Evolutionary conservation across 805 yeast species (phyloP).

Genomic region (Barnettozyma pratensis): DNA sequence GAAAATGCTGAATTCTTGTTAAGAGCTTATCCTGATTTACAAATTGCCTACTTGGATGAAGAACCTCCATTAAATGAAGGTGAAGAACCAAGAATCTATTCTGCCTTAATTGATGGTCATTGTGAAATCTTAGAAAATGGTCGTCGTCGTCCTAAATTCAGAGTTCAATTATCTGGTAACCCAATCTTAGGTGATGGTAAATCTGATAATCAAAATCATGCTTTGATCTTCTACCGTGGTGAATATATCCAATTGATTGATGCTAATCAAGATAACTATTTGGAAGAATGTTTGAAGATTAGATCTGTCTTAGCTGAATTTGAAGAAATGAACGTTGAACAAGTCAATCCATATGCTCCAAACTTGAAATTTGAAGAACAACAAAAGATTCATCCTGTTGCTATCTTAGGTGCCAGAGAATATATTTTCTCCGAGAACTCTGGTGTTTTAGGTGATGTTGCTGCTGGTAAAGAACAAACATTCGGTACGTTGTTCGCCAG

Average conservation of each 20-base stretch:
- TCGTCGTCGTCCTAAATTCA: slow-evolving; percentile 69
- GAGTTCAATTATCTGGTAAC: slow-evolving; percentile 75
- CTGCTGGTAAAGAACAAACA: slow-evolving; percentile 88
- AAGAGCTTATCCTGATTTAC: slow-evolving; percentile 79
- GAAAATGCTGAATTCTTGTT: slow-evolving; percentile 78
- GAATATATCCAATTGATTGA: slow-evolving; percentile 81
- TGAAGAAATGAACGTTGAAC: slow-evolving; percentile 72
- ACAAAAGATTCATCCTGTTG: slow-evolving; percentile 58
- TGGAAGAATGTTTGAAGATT: slow-evolving; percentile 81
- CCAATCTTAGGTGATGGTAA: slow-evolving; percentile 88
- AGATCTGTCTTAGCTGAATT: slow-evolving; percentile 80
- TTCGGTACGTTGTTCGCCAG: slow-evolving; percentile 83
- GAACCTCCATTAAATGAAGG: slow-evolving; percentile 73
- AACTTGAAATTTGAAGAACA: slow-evolving; percentile 51
- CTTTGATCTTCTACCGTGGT: slow-evolving; percentile 76
- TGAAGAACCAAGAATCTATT: slow-evolving; percentile 66
- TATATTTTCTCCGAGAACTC: slow-evolving; percentile 83
- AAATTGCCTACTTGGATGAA: slow-evolving; percentile 92
- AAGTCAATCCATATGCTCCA: slow-evolving; percentile 79
- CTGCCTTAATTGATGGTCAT: slow-evolving; percentile 77
- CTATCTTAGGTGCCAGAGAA: slow-evolving; percentile 84
- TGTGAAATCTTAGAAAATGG: slow-evolving; percentile 70
- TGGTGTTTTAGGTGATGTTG: slow-evolving; percentile 83
- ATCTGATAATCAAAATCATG: slow-evolving; percentile 82
- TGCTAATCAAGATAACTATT: slow-evolving; percentile 82